phyloP scores from a whole-genome alignment of 768 basidiomycete species.

The Mycena leptocephala region DNA sequence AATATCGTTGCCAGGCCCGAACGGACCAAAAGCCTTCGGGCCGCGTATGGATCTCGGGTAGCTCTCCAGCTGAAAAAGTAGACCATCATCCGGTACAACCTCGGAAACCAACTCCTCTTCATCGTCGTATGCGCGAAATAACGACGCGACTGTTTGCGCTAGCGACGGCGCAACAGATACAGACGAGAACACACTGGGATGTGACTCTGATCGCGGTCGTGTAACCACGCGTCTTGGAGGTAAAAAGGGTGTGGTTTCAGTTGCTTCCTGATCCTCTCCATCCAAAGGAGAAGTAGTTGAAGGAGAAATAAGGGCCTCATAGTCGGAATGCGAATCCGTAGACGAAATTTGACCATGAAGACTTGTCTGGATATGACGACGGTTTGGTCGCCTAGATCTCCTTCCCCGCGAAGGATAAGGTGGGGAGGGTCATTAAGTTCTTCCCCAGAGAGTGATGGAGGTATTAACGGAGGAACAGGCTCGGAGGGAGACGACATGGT shows the following conservation, averaged over 20 bases:
- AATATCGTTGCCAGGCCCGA: slow-evolving; percentile 71
- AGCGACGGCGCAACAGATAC: slow-evolving; percentile 75
- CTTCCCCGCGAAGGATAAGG: slow-evolving; percentile 73
- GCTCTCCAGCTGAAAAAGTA: slow-evolving; percentile 31
- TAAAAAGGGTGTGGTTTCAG: slow-evolving; percentile 69
- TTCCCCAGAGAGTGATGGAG: background rate
- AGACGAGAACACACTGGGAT: slow-evolving; percentile 67
- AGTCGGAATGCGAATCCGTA: slow-evolving; percentile 52
- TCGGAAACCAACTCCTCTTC: slow-evolving; percentile 42
- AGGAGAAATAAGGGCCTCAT: slow-evolving; percentile 47
- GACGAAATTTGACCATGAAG: slow-evolving; percentile 49
- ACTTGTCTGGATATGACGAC: slow-evolving; percentile 48
- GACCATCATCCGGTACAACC: slow-evolving; percentile 18
- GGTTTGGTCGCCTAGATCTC: slow-evolving; percentile 45
- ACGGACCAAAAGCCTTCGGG: slow-evolving; percentile 47
- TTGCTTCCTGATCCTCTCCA: slow-evolving; percentile 49
- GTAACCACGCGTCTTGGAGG: slow-evolving; percentile 43
- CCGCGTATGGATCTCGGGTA: slow-evolving; percentile 24
- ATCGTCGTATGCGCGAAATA: slow-evolving; percentile 72
- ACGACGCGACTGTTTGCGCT: slow-evolving; percentile 77
- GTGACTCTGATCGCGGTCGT: slow-evolving; percentile 72
- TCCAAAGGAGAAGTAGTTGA: slow-evolving; percentile 38
- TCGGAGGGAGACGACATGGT: slow-evolving; percentile 24
- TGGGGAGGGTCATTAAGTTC: slow-evolving; percentile 73
- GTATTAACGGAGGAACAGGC: background rate